A percentile compares a stretch with the other conserved stretches of the same genome.
phyloP scores from a whole-genome alignment of 371 early-diverging fungal species.

The Apophysomyces variabilis region DNA sequence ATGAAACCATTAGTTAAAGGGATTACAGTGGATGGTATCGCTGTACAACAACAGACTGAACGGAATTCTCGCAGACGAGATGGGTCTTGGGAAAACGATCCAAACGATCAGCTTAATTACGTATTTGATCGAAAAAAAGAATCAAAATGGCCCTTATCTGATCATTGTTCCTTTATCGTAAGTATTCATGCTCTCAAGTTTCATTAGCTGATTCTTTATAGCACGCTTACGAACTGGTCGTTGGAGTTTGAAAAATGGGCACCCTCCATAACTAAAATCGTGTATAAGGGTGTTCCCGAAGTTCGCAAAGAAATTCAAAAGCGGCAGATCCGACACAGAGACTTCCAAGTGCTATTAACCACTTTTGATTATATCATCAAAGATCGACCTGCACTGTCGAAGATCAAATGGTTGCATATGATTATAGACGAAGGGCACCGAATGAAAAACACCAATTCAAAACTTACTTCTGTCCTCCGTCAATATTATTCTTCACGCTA shows the following conservation, averaged over 20 bases:
- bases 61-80: conserved; percentile 99
- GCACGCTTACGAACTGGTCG: conserved; percentile 97
- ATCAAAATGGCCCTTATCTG: conserved; percentile 91
- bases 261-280: conserved; percentile 86
- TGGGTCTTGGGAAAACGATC: conserved; percentile 97
- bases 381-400: conserved; percentile 83
- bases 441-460: conserved; percentile 95
- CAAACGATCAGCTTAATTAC: conserved; percentile 98
- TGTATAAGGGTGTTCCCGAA: conserved; percentile 88
- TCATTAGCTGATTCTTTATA: conserved; percentile 14
- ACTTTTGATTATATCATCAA: conserved; percentile 98
- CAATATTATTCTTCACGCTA: conserved; percentile 88
- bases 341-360: conserved; percentile 96
- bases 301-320: conserved; percentile 78
- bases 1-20: conserved; percentile 68
- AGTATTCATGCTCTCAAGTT: conserved; percentile 37
- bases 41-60: conserved; percentile 95
- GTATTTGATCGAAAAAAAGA: conserved; percentile 90
- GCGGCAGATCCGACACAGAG: conserved; percentile 71
- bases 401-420: conserved; percentile 93
- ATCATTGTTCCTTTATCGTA: conserved; percentile 93
- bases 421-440: conserved; percentile 99
- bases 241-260: conserved; percentile 99
- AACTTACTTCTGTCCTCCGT: conserved; percentile 83
- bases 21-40: conserved; percentile 98